Conservation (phyloP, 495 filamentous ascomycete species). For the Trichoderma reesei region DNA sequence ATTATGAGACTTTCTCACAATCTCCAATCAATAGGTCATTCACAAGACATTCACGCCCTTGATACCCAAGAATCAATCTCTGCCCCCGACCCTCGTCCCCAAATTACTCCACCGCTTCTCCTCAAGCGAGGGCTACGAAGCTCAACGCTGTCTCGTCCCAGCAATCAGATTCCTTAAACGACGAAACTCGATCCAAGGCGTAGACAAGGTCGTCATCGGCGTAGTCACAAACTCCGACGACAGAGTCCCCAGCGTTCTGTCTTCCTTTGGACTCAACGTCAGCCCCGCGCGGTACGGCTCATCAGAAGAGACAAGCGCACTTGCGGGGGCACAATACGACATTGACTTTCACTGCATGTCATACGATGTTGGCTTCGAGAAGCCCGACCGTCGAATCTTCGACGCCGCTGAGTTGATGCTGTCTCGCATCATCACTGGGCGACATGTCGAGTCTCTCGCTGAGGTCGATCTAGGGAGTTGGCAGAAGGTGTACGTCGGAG, state of each 20-base stretch:
- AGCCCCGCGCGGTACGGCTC: constrained; percentile 22
- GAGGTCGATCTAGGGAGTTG: constrained; percentile 20
- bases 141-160: constrained; percentile 21
- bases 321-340: constrained; percentile 25
- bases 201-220: constrained; percentile 44
- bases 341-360: constrained; percentile 60
- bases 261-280: constrained; percentile 50
- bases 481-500: constrained; percentile 52
- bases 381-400: constrained; percentile 57
- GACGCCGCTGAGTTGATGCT: constrained; percentile 45
- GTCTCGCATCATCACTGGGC: neutral
- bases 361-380: constrained; percentile 63
- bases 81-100: neutral
- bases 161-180: constrained; percentile 32
- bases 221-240: constrained; percentile 74
- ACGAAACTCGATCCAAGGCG: neutral
- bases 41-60: neutral
- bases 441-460: neutral
- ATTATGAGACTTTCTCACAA: neutral
- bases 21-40: constrained; percentile 15
- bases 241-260: constrained; percentile 51
- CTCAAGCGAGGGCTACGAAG: neutral
- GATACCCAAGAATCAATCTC: neutral
- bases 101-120: neutral
- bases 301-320: neutral